Evolutionary conservation across 2,329 filamentous ascomycete genomes (phyloP).

Genomic region (Aspergillus texensis): DNA sequence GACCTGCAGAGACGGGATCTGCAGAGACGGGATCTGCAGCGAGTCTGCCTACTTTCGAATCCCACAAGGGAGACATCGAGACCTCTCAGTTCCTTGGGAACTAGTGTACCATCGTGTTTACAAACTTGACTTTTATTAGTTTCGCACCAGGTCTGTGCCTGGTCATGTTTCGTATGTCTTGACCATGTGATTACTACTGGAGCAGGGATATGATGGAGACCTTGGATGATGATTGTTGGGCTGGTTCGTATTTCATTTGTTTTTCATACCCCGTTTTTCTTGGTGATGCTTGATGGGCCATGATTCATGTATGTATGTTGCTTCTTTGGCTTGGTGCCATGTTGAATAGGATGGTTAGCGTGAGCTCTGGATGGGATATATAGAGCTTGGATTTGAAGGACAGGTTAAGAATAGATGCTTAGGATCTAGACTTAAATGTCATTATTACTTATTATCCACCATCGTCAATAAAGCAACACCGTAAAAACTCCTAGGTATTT

Average conservation of each 20-base stretch:
- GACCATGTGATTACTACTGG: neutral
- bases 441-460: neutral
- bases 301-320: conserved; percentile 16
- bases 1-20: neutral
- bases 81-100: conserved; percentile 15
- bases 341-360: conserved; percentile 6
- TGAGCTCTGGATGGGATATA: conserved; percentile 9
- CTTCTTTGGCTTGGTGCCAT: conserved; percentile 2
- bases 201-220: neutral
- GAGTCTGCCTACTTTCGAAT: conserved; percentile 10
- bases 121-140: neutral
- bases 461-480: neutral
- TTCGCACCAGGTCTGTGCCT: neutral
- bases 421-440: conserved; percentile 19
- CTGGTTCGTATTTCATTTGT: neutral
- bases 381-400: neutral
- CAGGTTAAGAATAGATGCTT: conserved; percentile 8
- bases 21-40: neutral
- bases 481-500: neutral
- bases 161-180: neutral
- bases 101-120: neutral
- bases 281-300: conserved; percentile 16
- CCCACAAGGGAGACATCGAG: conserved; percentile 10
- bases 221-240: neutral
- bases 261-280: conserved; percentile 11